These are phyloP conservation scores for Artemisia tridentata DNA, from an alignment of 129 eudicot genomes.

Conservation along the genomic window DNA sequence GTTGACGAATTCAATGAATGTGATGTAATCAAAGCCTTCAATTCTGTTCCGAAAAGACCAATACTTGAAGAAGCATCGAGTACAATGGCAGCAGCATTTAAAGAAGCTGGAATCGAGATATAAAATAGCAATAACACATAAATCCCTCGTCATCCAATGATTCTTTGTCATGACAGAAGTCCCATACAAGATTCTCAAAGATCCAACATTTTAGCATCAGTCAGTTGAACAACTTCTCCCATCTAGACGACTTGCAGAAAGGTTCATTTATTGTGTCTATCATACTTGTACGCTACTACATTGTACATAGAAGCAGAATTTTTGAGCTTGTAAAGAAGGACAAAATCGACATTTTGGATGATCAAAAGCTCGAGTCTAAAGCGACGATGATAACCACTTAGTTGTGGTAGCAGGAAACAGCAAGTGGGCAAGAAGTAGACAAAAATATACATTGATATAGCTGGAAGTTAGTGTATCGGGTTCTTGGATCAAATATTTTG, in stretches of 20 bases:
- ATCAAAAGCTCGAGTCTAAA: conserved; percentile 25
- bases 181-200: conserved; percentile 18
- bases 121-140: conserved; percentile 25
- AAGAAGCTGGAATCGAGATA: conserved; percentile 49
- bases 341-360: conserved; percentile 20
- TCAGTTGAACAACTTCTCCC: conserved; percentile 21
- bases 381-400: neutral
- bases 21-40: conserved; percentile 66
- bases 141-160: conserved; percentile 12
- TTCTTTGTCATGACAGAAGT: conserved; percentile 17
- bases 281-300: conserved; percentile 36
- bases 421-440: conserved; percentile 8
- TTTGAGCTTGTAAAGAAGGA: conserved; percentile 43
- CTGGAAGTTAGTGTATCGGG: conserved; percentile 28
- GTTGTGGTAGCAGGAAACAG: conserved; percentile 26
- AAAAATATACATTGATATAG: conserved; percentile 9
- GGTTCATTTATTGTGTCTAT: conserved; percentile 24
- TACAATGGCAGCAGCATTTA: conserved; percentile 67
- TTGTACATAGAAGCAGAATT: conserved; percentile 48
- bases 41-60: conserved; percentile 58
- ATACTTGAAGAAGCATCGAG: conserved; percentile 97
- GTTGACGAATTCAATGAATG: conserved; percentile 64
- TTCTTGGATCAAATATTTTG: too few relatives aligned
- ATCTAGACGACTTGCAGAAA: conserved; percentile 11
- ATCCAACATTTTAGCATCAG: conserved; percentile 24